Conservation (phyloP, 768 basidiomycete species). For the Chlorophyllum brunneum region DNA sequence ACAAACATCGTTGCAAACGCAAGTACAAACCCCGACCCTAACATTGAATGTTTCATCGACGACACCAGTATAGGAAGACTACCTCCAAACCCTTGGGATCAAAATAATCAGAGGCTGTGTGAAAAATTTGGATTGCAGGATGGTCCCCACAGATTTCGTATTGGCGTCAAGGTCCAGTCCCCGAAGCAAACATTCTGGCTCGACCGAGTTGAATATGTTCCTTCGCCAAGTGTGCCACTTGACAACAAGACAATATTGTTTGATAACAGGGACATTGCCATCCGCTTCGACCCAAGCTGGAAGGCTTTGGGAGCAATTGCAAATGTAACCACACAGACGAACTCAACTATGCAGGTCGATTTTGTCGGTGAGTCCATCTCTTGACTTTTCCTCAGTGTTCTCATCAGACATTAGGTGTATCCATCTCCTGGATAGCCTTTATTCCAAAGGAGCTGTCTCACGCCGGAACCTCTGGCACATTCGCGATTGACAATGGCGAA, state of each 20-base stretch:
- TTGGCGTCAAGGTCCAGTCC: slow-evolving; percentile 7
- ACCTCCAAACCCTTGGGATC: slow-evolving; percentile 10
- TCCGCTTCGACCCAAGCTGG: slow-evolving; percentile 22
- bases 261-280: slow-evolving; percentile 18
- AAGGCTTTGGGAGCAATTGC: slow-evolving; percentile 13
- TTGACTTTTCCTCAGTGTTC: slow-evolving; percentile 11
- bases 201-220: slow-evolving; percentile 23
- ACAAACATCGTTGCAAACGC: slow-evolving; percentile 16
- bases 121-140: slow-evolving; percentile 16
- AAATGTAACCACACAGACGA: slow-evolving; percentile 16
- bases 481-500: slow-evolving; percentile 19
- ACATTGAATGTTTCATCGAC: slow-evolving; percentile 23
- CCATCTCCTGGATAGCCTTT: slow-evolving; percentile 10
- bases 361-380: slow-evolving; percentile 19
- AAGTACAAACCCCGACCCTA: slow-evolving; percentile 18
- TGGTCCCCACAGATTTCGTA: slow-evolving; percentile 23
- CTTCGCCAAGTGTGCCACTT: slow-evolving; percentile 18
- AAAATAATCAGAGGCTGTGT: slow-evolving; percentile 24
- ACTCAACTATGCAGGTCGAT: slow-evolving; percentile 15
- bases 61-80: slow-evolving; percentile 19
- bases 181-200: slow-evolving; percentile 22
- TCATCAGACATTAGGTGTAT: background rate
- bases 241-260: slow-evolving; percentile 17
- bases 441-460: slow-evolving; percentile 4
- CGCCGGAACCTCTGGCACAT: slow-evolving; percentile 10